These are phyloP conservation scores for Coemansia sp. DNA, from an alignment of 192 early-diverging fungal species.

Conservation along the genomic window DNA sequence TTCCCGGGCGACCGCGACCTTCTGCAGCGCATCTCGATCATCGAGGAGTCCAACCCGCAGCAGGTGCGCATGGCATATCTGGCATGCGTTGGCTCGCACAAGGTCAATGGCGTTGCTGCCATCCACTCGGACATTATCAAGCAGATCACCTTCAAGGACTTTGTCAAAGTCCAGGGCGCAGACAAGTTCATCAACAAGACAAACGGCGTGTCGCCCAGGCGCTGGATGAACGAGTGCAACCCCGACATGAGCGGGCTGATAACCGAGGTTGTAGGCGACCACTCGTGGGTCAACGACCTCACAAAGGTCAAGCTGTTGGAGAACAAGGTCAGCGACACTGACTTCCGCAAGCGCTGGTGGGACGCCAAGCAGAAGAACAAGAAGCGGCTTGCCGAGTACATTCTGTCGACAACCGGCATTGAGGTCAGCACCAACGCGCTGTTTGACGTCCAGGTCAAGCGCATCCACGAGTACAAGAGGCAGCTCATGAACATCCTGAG, in stretches of 20 bases:
- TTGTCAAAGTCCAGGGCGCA: constrained; percentile 81
- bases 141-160: constrained; percentile 84
- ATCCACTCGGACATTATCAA: constrained; percentile 82
- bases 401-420: constrained; percentile 67
- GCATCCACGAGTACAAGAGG: constrained; percentile 99
- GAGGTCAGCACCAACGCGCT: constrained; percentile 81
- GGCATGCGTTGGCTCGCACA: constrained; percentile 92
- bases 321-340: constrained; percentile 59
- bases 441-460: constrained; percentile 98
- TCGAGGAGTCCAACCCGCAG: constrained; percentile 90
- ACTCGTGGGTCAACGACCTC: constrained; percentile 77
- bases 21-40: constrained; percentile 86
- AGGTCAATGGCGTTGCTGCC: constrained; percentile 94
- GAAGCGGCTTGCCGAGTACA: constrained; percentile 81
- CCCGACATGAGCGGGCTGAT: constrained; percentile 82
- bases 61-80: constrained; percentile 97
- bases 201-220: constrained; percentile 95
- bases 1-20: constrained; percentile 86
- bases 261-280: constrained; percentile 71
- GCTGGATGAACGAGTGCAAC: constrained; percentile 97
- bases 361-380: constrained; percentile 91
- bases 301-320: constrained; percentile 67
- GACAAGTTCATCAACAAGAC: constrained; percentile 96
- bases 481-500: constrained; percentile 98
- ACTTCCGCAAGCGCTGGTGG: constrained; percentile 85